Conservation (phyloP, 805 yeast species). For the Candida montana region DNA sequence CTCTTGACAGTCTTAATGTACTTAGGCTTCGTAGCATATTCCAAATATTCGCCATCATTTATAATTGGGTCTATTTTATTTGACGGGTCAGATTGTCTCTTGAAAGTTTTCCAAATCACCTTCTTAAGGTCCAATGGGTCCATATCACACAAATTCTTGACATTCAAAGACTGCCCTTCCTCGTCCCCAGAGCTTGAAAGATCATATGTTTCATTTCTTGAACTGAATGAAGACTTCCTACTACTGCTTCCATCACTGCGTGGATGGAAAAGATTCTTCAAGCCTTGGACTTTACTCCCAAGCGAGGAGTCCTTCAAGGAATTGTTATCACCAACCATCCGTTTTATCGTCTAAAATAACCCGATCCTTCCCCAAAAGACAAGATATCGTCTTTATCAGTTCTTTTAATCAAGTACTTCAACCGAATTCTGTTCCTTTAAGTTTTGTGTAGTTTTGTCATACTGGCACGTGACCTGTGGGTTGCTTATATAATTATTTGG, state of each 20-base stretch:
- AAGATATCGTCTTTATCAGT: no score
- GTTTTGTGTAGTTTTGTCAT: no score
- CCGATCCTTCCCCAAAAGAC: no score
- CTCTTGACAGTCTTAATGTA: slow-evolving; percentile 46
- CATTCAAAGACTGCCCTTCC: not conserved
- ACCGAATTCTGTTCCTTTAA: no score
- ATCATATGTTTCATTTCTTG: not conserved
- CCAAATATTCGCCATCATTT: slow-evolving; percentile 32
- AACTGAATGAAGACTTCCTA: not conserved
- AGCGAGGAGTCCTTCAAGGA: not conserved
- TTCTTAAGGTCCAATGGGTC: not conserved
- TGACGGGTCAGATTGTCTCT: not conserved
- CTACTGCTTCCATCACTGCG: not conserved
- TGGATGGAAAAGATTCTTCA: not conserved
- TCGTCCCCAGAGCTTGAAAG: not conserved
- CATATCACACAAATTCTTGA: not conserved
- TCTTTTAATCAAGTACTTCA: no score
- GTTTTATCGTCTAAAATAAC: no score
- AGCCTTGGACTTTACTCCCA: not conserved
- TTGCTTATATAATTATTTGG: no score
- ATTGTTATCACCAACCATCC: not conserved
- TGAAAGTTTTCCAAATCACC: not conserved
- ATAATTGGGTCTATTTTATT: not conserved
- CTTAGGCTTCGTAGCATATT: slow-evolving; percentile 46
- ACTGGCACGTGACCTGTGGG: no score